A percentile compares a stretch with the other conserved stretches of the same genome.
phyloP scores from a whole-genome alignment of 2,329 filamentous ascomycete species.

The Beauveria rudraprayagi region DNA sequence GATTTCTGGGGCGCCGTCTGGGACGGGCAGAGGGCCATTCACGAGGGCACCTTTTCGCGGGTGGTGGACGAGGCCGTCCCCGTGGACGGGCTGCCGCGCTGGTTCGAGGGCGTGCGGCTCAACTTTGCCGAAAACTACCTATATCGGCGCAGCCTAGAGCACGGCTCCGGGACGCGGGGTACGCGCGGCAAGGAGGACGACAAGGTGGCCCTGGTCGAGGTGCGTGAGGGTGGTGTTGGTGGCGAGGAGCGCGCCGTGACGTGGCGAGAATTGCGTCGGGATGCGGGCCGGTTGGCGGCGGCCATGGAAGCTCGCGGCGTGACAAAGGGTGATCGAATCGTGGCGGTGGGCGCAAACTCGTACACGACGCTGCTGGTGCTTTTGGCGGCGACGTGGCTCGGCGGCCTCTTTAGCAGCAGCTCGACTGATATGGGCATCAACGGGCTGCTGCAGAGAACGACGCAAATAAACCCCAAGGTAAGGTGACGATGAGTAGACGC shows the following conservation, averaged over 20 bases:
- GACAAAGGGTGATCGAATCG: slow-evolving; percentile 62
- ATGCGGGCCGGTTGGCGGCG: slow-evolving; percentile 51
- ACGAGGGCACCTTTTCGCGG: slow-evolving; percentile 48
- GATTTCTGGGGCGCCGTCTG: slow-evolving; percentile 62
- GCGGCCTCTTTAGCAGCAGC: slow-evolving; percentile 66
- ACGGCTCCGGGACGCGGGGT: slow-evolving; percentile 36
- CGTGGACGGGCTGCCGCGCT: slow-evolving; percentile 64
- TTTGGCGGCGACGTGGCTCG: slow-evolving; percentile 60
- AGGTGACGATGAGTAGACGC: not conserved
- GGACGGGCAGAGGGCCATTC: slow-evolving; percentile 50
- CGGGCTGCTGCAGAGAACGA: slow-evolving; percentile 64
- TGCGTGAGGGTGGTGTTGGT: slow-evolving; percentile 57
- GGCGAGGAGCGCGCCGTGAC: slow-evolving; percentile 48
- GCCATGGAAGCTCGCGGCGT: slow-evolving; percentile 62
- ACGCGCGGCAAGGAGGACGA: slow-evolving; percentile 60
- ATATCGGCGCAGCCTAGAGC: slow-evolving; percentile 41
- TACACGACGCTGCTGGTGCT: slow-evolving; percentile 67
- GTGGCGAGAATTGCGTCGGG: slow-evolving; percentile 57
- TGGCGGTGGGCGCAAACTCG: slow-evolving; percentile 67
- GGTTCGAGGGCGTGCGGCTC: slow-evolving; percentile 67
- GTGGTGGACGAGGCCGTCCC: slow-evolving; percentile 63
- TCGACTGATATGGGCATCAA: slow-evolving; percentile 79
- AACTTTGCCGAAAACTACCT: slow-evolving; percentile 80
- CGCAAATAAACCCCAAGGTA: slow-evolving; percentile 66
- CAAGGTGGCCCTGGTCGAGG: slow-evolving; percentile 63